Conservation (phyloP, 495 filamentous ascomycete species). For the Trichoderma gamsii region DNA sequence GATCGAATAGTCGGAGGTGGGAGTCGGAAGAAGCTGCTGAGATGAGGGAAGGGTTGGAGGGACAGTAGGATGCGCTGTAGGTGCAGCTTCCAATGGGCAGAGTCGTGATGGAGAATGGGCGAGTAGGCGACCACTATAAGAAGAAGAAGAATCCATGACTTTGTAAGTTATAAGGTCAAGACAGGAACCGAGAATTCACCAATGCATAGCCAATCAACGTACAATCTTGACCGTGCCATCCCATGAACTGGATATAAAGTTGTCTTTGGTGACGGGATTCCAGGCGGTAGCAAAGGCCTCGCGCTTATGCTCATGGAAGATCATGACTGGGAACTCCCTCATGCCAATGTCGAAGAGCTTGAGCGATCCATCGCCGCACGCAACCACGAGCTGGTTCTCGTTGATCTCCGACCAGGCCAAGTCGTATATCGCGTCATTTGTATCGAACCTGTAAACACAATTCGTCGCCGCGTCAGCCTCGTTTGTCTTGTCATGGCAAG, state of each 20-base stretch:
- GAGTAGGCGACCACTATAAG: conserved; percentile 66
- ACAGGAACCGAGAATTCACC: no score
- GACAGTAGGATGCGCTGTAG: conserved; percentile 77
- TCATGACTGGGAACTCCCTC: conserved; percentile 73
- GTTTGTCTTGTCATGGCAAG: not conserved
- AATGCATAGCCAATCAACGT: conserved; percentile 22
- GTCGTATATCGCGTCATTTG: conserved; percentile 94
- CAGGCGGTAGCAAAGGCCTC: conserved; percentile 88
- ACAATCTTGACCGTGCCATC: conserved; percentile 87
- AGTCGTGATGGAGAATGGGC: conserved; percentile 65
- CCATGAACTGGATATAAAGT: conserved; percentile 85
- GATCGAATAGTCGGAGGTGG: conserved; percentile 80
- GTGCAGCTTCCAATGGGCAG: conserved; percentile 87
- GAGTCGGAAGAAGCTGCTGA: conserved; percentile 80
- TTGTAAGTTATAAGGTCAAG: conserved; percentile 17
- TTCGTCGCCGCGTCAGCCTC: conserved; percentile 11
- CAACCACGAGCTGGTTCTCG: conserved; percentile 85
- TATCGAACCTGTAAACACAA: conserved; percentile 63
- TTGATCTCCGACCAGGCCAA: conserved; percentile 88
- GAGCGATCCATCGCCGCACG: conserved; percentile 83
- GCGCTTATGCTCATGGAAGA: conserved; percentile 85
- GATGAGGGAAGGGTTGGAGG: conserved; percentile 70
- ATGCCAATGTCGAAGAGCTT: conserved; percentile 85
- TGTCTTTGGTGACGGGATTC: conserved; percentile 87
- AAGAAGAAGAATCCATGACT: not conserved